Evolutionary conservation across 1,284 basidiomycete genomes (phyloP).

Genomic region (Ustilago vetiveriae): DNA sequence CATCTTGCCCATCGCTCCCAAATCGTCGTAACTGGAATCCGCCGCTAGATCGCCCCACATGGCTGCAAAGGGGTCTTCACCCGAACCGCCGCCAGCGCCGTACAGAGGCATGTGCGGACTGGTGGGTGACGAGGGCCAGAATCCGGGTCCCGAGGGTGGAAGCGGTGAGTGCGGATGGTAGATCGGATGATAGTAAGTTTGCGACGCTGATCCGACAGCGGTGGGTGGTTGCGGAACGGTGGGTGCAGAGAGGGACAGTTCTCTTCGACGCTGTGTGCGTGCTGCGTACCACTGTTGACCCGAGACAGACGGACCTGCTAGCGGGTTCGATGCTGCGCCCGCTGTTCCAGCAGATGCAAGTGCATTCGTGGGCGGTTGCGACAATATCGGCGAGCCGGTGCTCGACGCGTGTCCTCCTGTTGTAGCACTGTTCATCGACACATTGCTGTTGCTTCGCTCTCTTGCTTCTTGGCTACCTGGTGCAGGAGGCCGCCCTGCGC

Average conservation of each 20-base stretch:
- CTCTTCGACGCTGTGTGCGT: conserved; percentile 26
- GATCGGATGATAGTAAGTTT: conserved; percentile 22
- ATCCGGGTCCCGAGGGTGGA: conserved; percentile 20
- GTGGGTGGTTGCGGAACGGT: neutral
- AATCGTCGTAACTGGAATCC: conserved; percentile 32
- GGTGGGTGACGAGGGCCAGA: conserved; percentile 37
- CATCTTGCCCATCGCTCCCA: conserved; percentile 70
- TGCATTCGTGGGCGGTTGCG: neutral
- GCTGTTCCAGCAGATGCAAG: neutral
- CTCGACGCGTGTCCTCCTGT: conserved; percentile 6
- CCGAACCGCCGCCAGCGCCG: neutral
- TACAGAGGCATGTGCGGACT: conserved; percentile 12
- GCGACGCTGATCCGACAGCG: neutral
- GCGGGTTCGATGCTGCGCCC: neutral
- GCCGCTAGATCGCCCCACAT: conserved; percentile 10
- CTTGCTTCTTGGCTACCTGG: neutral
- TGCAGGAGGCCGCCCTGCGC: conserved; percentile 12
- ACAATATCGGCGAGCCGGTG: conserved; percentile 7
- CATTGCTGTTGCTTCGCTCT: conserved; percentile 24
- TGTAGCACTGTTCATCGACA: conserved; percentile 9
- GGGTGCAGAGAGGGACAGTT: conserved; percentile 30
- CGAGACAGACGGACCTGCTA: conserved; percentile 2
- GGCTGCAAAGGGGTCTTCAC: conserved; percentile 16
- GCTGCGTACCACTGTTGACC: conserved; percentile 47
- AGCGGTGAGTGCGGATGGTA: conserved; percentile 32